Percentiles rank a stretch among this genome's conserved stretches.
Evolutionary conservation across 73 alveolate species (phyloP).

Genomic region (Paramecium sexaurelia): DNA sequence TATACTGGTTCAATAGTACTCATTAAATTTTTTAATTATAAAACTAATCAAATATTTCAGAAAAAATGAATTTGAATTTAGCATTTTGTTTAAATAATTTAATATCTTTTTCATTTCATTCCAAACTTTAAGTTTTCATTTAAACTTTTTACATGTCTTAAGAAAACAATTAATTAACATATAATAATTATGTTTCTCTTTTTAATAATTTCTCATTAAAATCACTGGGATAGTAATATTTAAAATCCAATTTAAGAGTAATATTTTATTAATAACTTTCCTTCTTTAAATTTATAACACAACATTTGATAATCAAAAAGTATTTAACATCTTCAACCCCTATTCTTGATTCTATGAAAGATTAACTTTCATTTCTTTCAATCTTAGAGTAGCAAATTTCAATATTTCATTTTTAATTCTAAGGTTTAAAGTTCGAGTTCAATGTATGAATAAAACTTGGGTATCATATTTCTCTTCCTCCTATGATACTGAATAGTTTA

Average conservation of each 20-base stretch:
- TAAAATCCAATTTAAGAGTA: background rate
- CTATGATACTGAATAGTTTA: too few relatives aligned
- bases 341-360: background rate
- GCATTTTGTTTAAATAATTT: conserved; percentile 16
- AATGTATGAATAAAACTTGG: background rate
- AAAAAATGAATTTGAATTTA: background rate
- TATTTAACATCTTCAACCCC: background rate
- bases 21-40: background rate
- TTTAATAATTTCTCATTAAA: conserved; percentile 8
- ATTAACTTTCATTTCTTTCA: background rate
- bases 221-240: conserved; percentile 4
- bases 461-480: too few relatives aligned
- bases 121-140: background rate
- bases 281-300: background rate
- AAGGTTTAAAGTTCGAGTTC: background rate
- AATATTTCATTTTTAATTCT: background rate
- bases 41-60: background rate
- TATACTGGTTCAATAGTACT: background rate
- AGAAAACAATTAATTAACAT: background rate
- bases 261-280: background rate
- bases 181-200: background rate
- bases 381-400: background rate
- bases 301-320: too few relatives aligned
- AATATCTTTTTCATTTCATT: conserved; percentile 37
- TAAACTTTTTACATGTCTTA: background rate